Evolutionary conservation across 2,329 filamentous ascomycete genomes (phyloP), one percentile per base, ranked within the genome.

Genomic region (Phaeomoniella chlamydospora): DNA sequence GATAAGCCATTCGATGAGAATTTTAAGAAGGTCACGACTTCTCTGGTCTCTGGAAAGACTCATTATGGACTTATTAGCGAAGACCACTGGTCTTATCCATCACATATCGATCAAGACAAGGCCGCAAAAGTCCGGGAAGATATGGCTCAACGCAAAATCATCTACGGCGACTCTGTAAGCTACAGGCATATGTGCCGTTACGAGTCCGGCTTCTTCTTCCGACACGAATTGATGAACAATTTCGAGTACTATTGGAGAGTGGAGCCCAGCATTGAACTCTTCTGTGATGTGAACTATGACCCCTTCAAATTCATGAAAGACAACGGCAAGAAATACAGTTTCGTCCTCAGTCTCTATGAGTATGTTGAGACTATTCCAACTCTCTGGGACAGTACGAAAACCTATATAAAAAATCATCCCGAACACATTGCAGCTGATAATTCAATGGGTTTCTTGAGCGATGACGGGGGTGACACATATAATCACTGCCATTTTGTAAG

Each of bases 221-320:
- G 81, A 42, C 90, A 98, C 58, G 73, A 76, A 18, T 65, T 94
- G 47, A 87, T 98, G 83, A 64, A 83, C 58, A 86, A 96, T 57
- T 98, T 93, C 61, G 90, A 98, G 55, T 98, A 85, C 74, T 98
- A 98, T 72, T 98, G 90, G 90, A 84, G 92, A 48, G 90, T 98
- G 11, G 90, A 98, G 70, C 90, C 90, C 49, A 90, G 83, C 61
- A 77, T 98, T 55, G 83, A 96, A 67, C 79, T 98, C 42, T 94
- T 76, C 71, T 98, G 90, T 63, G 90, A 98, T 55, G 72, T 98
- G 52, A 72, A 85, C 59, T 93, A 93, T 59, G 90, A 98, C 54
- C 83, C 90, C 5, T 98, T 98, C 77, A 84, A 84, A 45, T 86
- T 76, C 66, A 94, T 98, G 86, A 78, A 80, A 49, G 87, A 96